These are phyloP conservation scores for Athelia psychrophila DNA, from an alignment of 1,284 basidiomycete species.

Conservation along the genomic window DNA sequence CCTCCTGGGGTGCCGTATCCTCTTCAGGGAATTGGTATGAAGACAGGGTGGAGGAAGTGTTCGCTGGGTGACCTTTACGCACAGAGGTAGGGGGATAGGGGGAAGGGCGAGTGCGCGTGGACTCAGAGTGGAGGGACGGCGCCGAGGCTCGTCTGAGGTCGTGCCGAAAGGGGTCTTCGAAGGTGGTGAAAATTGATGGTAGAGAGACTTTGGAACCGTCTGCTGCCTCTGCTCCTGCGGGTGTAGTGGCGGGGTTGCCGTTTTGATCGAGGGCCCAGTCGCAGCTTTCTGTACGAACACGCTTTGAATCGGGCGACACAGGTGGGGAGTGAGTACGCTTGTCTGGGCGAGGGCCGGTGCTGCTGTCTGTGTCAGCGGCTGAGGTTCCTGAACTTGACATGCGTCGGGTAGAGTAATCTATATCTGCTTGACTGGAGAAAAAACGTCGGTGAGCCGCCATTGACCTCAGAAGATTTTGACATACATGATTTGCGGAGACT, in stretches of 20 bases:
- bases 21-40: constrained; percentile 59
- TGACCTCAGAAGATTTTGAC: constrained; percentile 18
- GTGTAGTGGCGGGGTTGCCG: constrained; percentile 33
- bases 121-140: constrained; percentile 54
- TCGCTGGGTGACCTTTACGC: constrained; percentile 42
- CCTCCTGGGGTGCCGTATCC: constrained; percentile 25
- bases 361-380: constrained; percentile 61
- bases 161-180: constrained; percentile 57
- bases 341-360: constrained; percentile 51
- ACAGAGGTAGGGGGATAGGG: constrained; percentile 46
- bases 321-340: constrained; percentile 52
- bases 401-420: constrained; percentile 50
- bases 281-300: constrained; percentile 28
- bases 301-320: constrained; percentile 50
- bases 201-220: constrained; percentile 61
- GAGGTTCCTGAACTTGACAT: constrained; percentile 63
- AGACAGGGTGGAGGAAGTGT: constrained; percentile 43
- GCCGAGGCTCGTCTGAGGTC: constrained; percentile 63
- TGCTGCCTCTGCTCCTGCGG: constrained; percentile 28
- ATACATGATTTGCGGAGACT: constrained; percentile 48
- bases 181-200: constrained; percentile 67
- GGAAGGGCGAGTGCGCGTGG: constrained; percentile 38
- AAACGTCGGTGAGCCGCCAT: neutral
- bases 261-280: constrained; percentile 22
- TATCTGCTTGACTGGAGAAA: constrained; percentile 23